phyloP scores from a whole-genome alignment of 768 basidiomycete genomes.

The Kwoniella europaea region DNA sequence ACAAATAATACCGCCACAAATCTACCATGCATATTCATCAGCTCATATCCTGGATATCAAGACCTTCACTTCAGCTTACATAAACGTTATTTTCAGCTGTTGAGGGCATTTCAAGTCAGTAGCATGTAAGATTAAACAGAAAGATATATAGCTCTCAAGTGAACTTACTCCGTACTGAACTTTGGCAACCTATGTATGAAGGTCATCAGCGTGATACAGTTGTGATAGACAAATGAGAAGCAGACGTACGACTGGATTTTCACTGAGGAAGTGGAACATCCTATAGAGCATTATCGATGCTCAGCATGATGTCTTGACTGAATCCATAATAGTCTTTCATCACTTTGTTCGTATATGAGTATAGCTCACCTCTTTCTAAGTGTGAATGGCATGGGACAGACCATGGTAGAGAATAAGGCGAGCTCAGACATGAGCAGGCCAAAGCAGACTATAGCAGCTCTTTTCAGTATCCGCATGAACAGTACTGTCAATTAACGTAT shows the following conservation, averaged over 20 bases:
- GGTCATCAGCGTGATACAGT: too few relatives aligned
- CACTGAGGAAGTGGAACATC: slow-evolving; percentile 63
- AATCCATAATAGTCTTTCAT: too few relatives aligned
- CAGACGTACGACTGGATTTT: slow-evolving; percentile 69
- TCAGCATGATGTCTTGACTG: not conserved
- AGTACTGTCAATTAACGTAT: too few relatives aligned
- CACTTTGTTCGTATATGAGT: too few relatives aligned
- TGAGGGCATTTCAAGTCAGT: not conserved
- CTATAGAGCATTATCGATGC: slow-evolving; percentile 21
- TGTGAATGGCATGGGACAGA: slow-evolving; percentile 75
- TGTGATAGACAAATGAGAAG: slow-evolving; percentile 57
- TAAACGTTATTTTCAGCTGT: slow-evolving; percentile 86
- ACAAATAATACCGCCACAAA: slow-evolving; percentile 85
- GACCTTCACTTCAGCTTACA: slow-evolving; percentile 62
- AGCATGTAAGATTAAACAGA: not conserved
- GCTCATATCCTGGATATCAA: not conserved
- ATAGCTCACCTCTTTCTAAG: slow-evolving; percentile 61
- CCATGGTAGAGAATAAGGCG: slow-evolving; percentile 52
- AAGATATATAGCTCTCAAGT: too few relatives aligned
- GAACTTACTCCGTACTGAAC: slow-evolving; percentile 71
- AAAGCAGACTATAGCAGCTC: slow-evolving; percentile 66
- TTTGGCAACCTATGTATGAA: slow-evolving; percentile 68
- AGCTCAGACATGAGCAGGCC: slow-evolving; percentile 72
- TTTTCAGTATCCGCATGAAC: not conserved
- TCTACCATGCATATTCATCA: slow-evolving; percentile 49